Base-by-base conservation (phyloP, 495 filamentous ascomycete species). In the Niebla homalea region DNA sequence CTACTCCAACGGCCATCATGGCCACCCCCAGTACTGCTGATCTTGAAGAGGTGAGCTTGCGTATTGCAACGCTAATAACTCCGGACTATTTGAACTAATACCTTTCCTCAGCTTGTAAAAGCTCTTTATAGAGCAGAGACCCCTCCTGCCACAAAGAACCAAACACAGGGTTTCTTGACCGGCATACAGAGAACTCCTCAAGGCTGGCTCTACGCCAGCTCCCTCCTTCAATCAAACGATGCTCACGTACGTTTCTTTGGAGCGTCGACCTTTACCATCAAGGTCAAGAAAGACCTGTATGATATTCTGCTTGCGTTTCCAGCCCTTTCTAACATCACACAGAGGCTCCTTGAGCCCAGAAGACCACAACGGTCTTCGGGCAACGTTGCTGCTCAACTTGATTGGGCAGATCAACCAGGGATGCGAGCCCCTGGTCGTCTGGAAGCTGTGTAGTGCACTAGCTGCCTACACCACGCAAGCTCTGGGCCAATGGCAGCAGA, bases 181-280 rank as follows among this genome's bases (percentile, higher is more conserved):
- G 65, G 69, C 32, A 69, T 94, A 4, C 89, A 96, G 58, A 77
- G 78, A 55, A 83, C 84, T 5, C 70, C 80, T 0, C 70, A 85
- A 58, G 92, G 88, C 46, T 97, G 89, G 90, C 74, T 84, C 49
- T 71, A 97, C 15, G 89, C 87, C 8, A 77, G 89, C 58, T 74
- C 73, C 16, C 72, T 97, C 12, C 67, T 94, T 18, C 60, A 67
- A 26, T 78, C 73, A 52, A 67, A 74, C 2, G 77, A 80, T 56
- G 74, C 81, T 25, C 78, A 88, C 45, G 78, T 89, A 58, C 79
- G 84, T 37, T 98, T 96, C 69, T 95, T 89, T 62, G 92, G 85
- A n/a, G 92, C 90, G 26, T 72, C 94, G 52, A 96, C 89, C 0
- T 87, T 94, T 58, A 92, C 83, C 15, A 81, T 96, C 43, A 96